phyloP scores from a whole-genome alignment of 208 protist genomes.

The Leishmania martiniquensis region DNA sequence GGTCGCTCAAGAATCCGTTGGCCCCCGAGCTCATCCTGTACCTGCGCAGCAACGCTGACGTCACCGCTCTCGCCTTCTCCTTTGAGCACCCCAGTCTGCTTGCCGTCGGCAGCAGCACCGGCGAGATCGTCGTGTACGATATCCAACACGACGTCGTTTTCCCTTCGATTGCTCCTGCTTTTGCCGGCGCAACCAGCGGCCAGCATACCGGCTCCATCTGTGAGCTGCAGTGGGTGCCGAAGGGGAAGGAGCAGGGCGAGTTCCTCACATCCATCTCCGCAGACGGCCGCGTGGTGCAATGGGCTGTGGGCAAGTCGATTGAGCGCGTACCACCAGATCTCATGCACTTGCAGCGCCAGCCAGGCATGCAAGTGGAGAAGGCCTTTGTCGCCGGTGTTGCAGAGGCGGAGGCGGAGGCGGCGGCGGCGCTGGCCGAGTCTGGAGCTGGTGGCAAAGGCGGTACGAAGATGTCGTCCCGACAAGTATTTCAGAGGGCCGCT shows the following conservation, averaged over 20 bases:
- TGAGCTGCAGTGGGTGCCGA: slow-evolving; percentile 93
- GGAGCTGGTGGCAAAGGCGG: slow-evolving; percentile 7
- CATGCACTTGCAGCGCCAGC: slow-evolving; percentile 93
- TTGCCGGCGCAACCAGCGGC: slow-evolving; percentile 42
- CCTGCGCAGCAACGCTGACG: slow-evolving; percentile 76
- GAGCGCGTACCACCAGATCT: slow-evolving; percentile 89
- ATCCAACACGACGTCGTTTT: slow-evolving; percentile 79
- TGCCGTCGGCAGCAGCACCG: slow-evolving; percentile 93
- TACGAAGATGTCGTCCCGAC: background rate
- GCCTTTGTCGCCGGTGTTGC: slow-evolving; percentile 75
- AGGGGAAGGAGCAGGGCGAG: slow-evolving; percentile 91
- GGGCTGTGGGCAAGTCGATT: slow-evolving; percentile 95
- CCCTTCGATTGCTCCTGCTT: slow-evolving; percentile 72
- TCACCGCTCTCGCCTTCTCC: slow-evolving; percentile 94
- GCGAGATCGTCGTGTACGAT: slow-evolving; percentile 95
- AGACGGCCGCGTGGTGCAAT: slow-evolving; percentile 96
- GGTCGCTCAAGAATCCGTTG: slow-evolving; percentile 97
- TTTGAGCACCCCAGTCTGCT: slow-evolving; percentile 90
- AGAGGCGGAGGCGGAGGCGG: slow-evolving; percentile 50
- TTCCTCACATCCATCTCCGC: slow-evolving; percentile 95
- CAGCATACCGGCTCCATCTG: slow-evolving; percentile 96
- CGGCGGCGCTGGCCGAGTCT: slow-evolving; percentile 27
- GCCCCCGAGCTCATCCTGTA: slow-evolving; percentile 90
- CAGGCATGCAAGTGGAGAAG: slow-evolving; percentile 62
- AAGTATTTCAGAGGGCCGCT: background rate